phyloP scores from a whole-genome alignment of 2,329 filamentous ascomycete genomes.

The Cytospora chrysosperma region DNA sequence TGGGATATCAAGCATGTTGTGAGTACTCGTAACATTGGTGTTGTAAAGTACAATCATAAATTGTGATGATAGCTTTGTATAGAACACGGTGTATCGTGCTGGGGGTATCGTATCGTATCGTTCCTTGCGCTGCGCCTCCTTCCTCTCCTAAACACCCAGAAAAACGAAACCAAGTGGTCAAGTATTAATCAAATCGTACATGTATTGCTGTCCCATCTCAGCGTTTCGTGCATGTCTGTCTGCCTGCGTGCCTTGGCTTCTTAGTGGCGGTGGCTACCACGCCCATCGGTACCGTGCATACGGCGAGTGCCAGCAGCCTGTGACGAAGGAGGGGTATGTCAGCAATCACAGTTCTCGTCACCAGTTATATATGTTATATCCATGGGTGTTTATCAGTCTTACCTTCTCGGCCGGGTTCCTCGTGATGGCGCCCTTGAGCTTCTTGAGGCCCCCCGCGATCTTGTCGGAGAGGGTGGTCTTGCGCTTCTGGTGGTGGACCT shows the following conservation, averaged over 20 bases:
- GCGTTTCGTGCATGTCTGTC: too few species aligned
- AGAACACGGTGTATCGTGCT: conserved; percentile 5
- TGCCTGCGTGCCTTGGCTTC: not conserved
- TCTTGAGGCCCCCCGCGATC: conserved; percentile 72
- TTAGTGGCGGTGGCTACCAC: conserved; percentile 46
- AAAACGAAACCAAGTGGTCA: not conserved
- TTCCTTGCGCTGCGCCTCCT: conserved; percentile 23
- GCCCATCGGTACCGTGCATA: conserved; percentile 73
- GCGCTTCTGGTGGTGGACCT: conserved; percentile 61
- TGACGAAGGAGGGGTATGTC: not conserved
- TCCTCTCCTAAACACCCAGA: conserved; percentile 1
- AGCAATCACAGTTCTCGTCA: not conserved
- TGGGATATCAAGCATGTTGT: not conserved
- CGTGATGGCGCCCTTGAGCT: conserved; percentile 68
- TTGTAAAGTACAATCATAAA: not conserved
- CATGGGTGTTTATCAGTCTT: too few species aligned
- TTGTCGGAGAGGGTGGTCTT: conserved; percentile 72
- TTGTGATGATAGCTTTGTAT: conserved; percentile 12
- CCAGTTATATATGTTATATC: too few species aligned
- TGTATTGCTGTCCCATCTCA: not conserved
- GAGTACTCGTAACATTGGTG: not conserved
- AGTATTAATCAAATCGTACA: not conserved
- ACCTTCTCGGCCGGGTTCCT: conserved; percentile 70
- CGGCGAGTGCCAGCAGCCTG: conserved; percentile 71
- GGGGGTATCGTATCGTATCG: conserved; percentile 21